These are phyloP conservation scores for Chalciporus pseudorubinellus DNA, from an alignment of 768 basidiomycete genomes.

Conservation along the genomic window DNA sequence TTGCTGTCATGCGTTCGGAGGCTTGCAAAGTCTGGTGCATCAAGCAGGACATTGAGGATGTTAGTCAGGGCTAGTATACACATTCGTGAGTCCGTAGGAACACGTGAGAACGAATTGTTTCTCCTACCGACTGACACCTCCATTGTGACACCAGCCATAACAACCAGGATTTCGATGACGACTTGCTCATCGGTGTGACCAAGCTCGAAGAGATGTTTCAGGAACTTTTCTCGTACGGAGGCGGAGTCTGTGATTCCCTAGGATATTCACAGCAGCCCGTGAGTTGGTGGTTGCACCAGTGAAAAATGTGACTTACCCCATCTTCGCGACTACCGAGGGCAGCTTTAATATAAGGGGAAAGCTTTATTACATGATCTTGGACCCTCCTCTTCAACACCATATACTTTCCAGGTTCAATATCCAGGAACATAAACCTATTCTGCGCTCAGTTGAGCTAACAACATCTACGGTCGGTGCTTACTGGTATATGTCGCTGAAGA, in stretches of 20 bases:
- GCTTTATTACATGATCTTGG: slow-evolving; percentile 48
- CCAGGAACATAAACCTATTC: slow-evolving; percentile 61
- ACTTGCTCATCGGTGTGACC: slow-evolving; percentile 59
- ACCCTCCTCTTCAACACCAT: slow-evolving; percentile 55
- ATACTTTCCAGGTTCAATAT: slow-evolving; percentile 57
- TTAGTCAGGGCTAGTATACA: slow-evolving; percentile 59
- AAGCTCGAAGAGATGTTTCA: slow-evolving; percentile 55
- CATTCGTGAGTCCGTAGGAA: not conserved
- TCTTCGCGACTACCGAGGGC: not conserved
- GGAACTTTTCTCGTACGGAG: slow-evolving; percentile 51
- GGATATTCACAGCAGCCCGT: too few relatives aligned
- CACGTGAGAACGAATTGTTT: not conserved
- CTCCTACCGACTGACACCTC: slow-evolving; percentile 66
- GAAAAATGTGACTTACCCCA: slow-evolving; percentile 22
- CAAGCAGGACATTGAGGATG: slow-evolving; percentile 63
- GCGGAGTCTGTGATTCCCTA: slow-evolving; percentile 32
- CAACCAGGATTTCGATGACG: slow-evolving; percentile 66
- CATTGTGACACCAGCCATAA: slow-evolving; percentile 64
- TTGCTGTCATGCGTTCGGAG: slow-evolving; percentile 35
- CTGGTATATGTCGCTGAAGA: slow-evolving; percentile 71
- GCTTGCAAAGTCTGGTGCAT: slow-evolving; percentile 40
- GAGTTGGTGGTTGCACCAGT: slow-evolving; percentile 37
- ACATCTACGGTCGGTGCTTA: too few relatives aligned
- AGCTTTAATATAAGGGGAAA: slow-evolving; percentile 32
- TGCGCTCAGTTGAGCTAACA: too few relatives aligned